phyloP scores from a whole-genome alignment of 768 basidiomycete species.

The Cubamyces lactineus region DNA sequence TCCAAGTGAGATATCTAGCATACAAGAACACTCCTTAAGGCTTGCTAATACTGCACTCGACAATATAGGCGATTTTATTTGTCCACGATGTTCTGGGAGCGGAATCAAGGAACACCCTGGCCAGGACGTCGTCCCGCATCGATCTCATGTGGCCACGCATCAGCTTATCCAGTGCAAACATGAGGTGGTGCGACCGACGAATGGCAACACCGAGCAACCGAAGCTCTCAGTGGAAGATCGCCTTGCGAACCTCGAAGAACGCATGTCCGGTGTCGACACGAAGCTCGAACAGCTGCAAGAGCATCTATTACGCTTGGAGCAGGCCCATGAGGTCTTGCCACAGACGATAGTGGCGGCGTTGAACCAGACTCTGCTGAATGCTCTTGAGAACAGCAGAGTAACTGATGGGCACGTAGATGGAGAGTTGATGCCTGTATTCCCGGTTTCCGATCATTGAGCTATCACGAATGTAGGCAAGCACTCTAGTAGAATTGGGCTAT shows the following conservation, averaged over 20 bases:
- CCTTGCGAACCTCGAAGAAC: neutral
- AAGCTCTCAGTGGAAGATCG: neutral
- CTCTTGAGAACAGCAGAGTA: too few relatives aligned
- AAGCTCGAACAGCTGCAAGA: neutral
- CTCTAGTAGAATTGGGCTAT: too few relatives aligned
- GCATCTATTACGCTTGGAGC: neutral
- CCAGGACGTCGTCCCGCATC: neutral
- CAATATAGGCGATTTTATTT: constrained; percentile 17
- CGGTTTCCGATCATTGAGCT: too few relatives aligned
- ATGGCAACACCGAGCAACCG: neutral
- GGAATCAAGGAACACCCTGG: neutral
- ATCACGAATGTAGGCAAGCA: too few relatives aligned
- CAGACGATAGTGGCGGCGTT: neutral
- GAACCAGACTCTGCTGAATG: neutral
- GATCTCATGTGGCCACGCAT: too few relatives aligned
- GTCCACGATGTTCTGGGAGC: neutral
- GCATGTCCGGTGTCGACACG: neutral
- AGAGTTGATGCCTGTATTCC: too few relatives aligned
- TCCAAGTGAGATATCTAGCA: constrained; percentile 1
- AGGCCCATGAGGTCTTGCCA: neutral
- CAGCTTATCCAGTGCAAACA: too few relatives aligned
- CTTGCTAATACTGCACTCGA: too few relatives aligned
- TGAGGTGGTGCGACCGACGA: too few relatives aligned
- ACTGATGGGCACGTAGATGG: neutral
- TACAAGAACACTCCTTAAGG: neutral